Evolutionary conservation across 2,329 filamentous ascomycete genomes (phyloP).

Genomic region (Thermoascus crustaceus): DNA sequence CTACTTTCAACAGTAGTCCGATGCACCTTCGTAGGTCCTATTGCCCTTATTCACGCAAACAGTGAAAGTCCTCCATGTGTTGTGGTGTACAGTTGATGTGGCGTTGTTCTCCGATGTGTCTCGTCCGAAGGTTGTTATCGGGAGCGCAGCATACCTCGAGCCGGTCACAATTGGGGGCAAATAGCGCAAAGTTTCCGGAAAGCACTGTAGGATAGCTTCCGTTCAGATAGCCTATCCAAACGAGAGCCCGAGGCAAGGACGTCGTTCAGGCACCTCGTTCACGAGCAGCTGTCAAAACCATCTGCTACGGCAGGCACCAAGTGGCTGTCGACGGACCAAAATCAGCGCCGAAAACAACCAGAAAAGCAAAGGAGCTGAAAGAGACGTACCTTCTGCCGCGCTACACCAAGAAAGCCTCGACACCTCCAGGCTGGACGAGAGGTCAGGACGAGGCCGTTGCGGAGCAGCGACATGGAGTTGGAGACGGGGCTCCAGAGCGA

Average conservation of each 20-base stretch:
- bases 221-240: not conserved
- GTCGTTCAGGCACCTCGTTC: not conserved
- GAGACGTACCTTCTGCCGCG: too few species aligned
- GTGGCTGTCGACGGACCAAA: too few species aligned
- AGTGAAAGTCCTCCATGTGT: constrained; percentile 2
- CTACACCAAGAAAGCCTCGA: not conserved
- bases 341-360: too few species aligned
- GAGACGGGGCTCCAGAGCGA: not conserved
- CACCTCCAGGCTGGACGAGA: constrained; percentile 3
- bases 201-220: not conserved
- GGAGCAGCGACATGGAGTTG: not conserved
- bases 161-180: too few species aligned
- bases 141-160: too few species aligned
- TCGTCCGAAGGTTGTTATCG: too few species aligned
- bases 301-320: too few species aligned
- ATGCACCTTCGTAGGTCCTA: too few species aligned
- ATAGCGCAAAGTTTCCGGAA: not conserved
- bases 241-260: not conserved
- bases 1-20: too few species aligned
- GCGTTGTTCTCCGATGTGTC: too few species aligned
- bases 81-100: not conserved
- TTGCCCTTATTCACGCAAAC: too few species aligned
- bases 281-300: not conserved
- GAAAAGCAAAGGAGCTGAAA: too few species aligned
- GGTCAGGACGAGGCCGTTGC: constrained; percentile 2